These are phyloP conservation scores for Ganoderma multipileum DNA, from an alignment of 1,284 basidiomycete genomes.

Conservation along the genomic window DNA sequence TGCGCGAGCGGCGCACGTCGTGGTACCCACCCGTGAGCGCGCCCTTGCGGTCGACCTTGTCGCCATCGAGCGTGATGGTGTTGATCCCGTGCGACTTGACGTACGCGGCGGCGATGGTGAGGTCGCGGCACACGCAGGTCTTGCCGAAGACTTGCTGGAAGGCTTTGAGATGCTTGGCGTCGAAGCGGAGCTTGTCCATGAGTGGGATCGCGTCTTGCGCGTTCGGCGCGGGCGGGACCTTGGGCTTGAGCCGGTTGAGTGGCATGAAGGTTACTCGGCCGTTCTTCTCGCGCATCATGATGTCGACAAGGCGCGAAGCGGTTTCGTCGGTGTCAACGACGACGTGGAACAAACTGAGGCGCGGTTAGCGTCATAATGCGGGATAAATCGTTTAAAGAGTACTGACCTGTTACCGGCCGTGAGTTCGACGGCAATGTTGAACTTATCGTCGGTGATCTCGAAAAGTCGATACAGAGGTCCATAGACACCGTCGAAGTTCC, in stretches of 20 bases:
- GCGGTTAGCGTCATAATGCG: constrained; percentile 14
- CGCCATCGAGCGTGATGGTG: constrained; percentile 97
- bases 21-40: constrained; percentile 96
- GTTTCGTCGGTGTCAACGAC: constrained; percentile 97
- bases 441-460: constrained; percentile 87
- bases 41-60: constrained; percentile 97
- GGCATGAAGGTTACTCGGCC: constrained; percentile 99
- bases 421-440: constrained; percentile 93
- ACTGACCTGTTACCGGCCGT: constrained; percentile 91
- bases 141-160: constrained; percentile 99
- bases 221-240: constrained; percentile 70
- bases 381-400: neutral
- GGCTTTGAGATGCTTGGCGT: constrained; percentile 77
- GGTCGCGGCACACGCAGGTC: constrained; percentile 93
- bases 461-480: constrained; percentile 96
- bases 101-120: constrained; percentile 93
- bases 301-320: constrained; percentile 85
- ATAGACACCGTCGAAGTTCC: constrained; percentile 83
- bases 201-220: constrained; percentile 91
- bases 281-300: constrained; percentile 91
- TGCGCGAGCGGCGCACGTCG: constrained; percentile 88
- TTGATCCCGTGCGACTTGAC: constrained; percentile 95
- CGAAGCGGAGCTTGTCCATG: constrained; percentile 84
- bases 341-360: constrained; percentile 89
- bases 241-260: constrained; percentile 93